phyloP scores from a whole-genome alignment of 345 rosid genomes.

The Lepidium africanum region DNA sequence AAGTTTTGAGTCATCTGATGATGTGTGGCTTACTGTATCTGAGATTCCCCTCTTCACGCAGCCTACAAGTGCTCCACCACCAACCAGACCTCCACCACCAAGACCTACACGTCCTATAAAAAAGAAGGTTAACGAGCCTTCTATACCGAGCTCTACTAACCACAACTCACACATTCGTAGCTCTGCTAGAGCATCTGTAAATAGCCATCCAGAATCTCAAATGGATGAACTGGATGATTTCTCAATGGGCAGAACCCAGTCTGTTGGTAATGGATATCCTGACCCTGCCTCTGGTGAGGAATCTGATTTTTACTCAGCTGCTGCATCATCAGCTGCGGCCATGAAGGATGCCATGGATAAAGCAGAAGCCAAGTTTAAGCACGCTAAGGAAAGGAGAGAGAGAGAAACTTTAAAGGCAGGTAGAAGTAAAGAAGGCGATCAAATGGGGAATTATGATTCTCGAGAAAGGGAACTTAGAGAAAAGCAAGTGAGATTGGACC shows the following conservation, averaged over 20 bases:
- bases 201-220: conserved; percentile 42
- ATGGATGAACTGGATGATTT: conserved; percentile 79
- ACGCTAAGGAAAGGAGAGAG: conserved; percentile 76
- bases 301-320: conserved; percentile 47
- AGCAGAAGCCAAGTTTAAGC: conserved; percentile 93
- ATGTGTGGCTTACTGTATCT: conserved; percentile 86
- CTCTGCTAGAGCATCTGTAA: conserved; percentile 33
- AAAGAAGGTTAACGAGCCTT: conserved; percentile 49
- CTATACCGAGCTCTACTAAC: conserved; percentile 41
- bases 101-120: conserved; percentile 59
- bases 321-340: conserved; percentile 92
- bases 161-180: conserved; percentile 38
- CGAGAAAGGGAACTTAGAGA: conserved; percentile 55
- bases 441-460: conserved; percentile 48
- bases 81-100: conserved; percentile 95
- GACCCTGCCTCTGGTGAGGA: conserved; percentile 49
- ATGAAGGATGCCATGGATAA: conserved; percentile 98
- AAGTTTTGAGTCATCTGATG: conserved; percentile 50
- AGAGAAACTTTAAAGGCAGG: conserved; percentile 61
- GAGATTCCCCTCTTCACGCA: conserved; percentile 87
- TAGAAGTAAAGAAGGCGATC: conserved; percentile 59
- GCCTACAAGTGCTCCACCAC: conserved; percentile 84
- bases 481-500: conserved; percentile 46
- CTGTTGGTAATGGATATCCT: conserved; percentile 36
- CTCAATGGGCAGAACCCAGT: conserved; percentile 40